Percentiles rank a stretch among this genome's conserved stretches.
phyloP scores from a whole-genome alignment of 495 filamentous ascomycete species.

The Daldinia loculata region DNA sequence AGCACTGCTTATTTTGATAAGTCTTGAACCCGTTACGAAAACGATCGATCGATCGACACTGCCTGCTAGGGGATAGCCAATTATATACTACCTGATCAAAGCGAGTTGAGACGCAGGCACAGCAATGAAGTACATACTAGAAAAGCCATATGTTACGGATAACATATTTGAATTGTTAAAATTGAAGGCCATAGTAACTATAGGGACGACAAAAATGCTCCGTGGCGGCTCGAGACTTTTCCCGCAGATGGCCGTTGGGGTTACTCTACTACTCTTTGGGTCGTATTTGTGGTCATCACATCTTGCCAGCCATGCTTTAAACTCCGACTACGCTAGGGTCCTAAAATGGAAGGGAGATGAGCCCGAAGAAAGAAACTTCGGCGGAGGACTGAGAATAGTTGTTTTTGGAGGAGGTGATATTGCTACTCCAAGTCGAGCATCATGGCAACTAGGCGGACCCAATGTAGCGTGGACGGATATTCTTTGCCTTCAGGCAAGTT shows the following conservation, averaged over 20 bases:
- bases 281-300: slow-evolving; percentile 35
- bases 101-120: neutral
- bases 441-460: slow-evolving; percentile 15
- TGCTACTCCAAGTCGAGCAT: slow-evolving; percentile 35
- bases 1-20: neutral
- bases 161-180: slow-evolving; percentile 15
- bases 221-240: slow-evolving; percentile 42
- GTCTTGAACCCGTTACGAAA: neutral
- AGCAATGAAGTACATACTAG: slow-evolving; percentile 10
- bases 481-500: slow-evolving; percentile 41
- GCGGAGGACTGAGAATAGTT: slow-evolving; percentile 42
- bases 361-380: neutral
- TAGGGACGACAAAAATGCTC: slow-evolving; percentile 28
- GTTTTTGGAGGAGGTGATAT: slow-evolving; percentile 49
- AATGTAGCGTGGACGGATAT: slow-evolving; percentile 41
- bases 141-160: slow-evolving; percentile 11
- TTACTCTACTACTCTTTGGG: slow-evolving; percentile 34
- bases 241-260: slow-evolving; percentile 33
- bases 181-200: slow-evolving; percentile 13
- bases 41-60: neutral
- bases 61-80: neutral
- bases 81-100: neutral
- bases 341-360: slow-evolving; percentile 36
- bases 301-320: slow-evolving; percentile 10
- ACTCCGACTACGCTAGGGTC: slow-evolving; percentile 7